phyloP scores from a whole-genome alignment of 768 basidiomycete genomes.

The Mycena amicta region DNA sequence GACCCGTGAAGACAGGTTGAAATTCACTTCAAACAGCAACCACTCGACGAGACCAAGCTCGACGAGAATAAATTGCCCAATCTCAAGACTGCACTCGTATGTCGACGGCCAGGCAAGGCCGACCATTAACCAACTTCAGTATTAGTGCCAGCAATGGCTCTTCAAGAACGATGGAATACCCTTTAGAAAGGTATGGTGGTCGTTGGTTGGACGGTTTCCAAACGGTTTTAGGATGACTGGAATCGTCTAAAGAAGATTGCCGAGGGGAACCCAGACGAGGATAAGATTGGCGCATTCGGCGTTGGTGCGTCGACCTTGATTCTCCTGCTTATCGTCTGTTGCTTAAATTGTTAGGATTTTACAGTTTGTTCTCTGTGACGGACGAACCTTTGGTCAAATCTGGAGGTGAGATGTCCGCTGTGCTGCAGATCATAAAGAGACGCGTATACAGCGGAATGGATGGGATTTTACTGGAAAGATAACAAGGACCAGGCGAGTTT shows the following conservation, averaged over 20 bases:
- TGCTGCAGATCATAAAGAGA: constrained; percentile 20
- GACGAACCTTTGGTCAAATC: constrained; percentile 84
- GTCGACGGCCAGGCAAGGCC: constrained; percentile 17
- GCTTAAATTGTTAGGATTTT: constrained; percentile 49
- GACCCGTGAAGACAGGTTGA: too few species aligned
- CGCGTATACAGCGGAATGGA: constrained; percentile 68
- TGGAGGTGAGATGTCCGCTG: constrained; percentile 51
- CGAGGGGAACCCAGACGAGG: constrained; percentile 91
- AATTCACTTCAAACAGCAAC: constrained; percentile 75
- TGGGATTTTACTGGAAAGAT: constrained; percentile 97
- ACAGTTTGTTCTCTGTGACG: constrained; percentile 80
- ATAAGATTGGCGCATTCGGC: constrained; percentile 94
- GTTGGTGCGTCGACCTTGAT: constrained; percentile 21
- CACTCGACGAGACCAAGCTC: too few species aligned
- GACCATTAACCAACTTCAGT: neutral
- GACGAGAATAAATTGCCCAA: constrained; percentile 52
- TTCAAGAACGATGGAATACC: constrained; percentile 87
- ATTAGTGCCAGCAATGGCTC: constrained; percentile 76
- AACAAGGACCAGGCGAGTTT: constrained; percentile 77
- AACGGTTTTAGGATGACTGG: constrained; percentile 73
- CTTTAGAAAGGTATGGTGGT: constrained; percentile 63
- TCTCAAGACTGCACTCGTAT: constrained; percentile 63
- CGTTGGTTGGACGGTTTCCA: too few species aligned
- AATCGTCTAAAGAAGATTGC: constrained; percentile 87
- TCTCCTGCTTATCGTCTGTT: neutral